These are phyloP conservation scores for Cochlearia excelsa DNA, from an alignment of 345 rosid species.

Conservation along the genomic window DNA sequence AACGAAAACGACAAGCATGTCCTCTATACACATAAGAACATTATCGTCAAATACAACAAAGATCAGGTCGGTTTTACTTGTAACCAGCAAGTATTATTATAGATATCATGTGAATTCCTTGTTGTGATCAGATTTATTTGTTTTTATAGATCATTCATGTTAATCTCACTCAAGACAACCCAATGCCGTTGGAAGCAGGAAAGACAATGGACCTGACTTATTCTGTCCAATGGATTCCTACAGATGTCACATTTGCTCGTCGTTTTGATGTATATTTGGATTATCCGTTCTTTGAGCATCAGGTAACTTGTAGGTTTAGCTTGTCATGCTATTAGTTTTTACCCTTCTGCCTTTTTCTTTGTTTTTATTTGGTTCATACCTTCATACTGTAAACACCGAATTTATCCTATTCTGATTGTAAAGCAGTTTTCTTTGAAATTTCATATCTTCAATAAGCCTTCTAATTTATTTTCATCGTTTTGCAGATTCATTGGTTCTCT, in stretches of 20 bases:
- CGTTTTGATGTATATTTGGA: constrained; percentile 43
- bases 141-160: constrained; percentile 74
- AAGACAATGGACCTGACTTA: constrained; percentile 67
- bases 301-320: constrained; percentile 44
- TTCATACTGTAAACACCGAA: constrained; percentile 8
- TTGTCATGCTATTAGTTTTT: constrained; percentile 12
- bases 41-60: constrained; percentile 31
- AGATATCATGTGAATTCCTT: constrained; percentile 12
- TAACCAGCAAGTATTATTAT: constrained; percentile 5
- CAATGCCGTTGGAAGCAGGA: constrained; percentile 68
- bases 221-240: constrained; percentile 74
- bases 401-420: too few species aligned
- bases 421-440: too few species aligned
- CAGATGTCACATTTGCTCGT: constrained; percentile 59
- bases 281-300: constrained; percentile 93
- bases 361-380: background rate
- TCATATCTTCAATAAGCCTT: background rate
- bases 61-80: constrained; percentile 47
- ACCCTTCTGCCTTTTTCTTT: background rate
- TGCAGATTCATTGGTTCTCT: constrained; percentile 31
- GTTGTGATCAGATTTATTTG: constrained; percentile 11
- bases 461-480: constrained; percentile 54
- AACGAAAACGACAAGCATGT: constrained; percentile 67
- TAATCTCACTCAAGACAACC: constrained; percentile 72
- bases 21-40: constrained; percentile 73